Percentiles rank a stretch among this genome's conserved stretches.
Conservation (phyloP, 495 filamentous ascomycete genomes). For the Parathielavia appendiculata region DNA sequence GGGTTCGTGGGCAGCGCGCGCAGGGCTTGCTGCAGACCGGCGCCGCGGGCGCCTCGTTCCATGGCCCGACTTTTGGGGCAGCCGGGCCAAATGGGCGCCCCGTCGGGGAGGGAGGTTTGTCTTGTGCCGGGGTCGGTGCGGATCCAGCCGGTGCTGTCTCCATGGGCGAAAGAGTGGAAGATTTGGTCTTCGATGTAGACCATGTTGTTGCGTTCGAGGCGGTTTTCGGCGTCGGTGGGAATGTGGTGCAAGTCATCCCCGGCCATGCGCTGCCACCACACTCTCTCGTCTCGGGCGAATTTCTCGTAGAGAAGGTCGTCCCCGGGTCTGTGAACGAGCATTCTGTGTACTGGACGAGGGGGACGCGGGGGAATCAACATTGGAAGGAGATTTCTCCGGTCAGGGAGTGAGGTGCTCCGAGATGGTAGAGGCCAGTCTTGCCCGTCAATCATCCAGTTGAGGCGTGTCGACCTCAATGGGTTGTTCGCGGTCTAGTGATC, state of each 20-base stretch:
- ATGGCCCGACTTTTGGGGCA: slow-evolving; percentile 15
- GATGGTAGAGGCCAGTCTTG: slow-evolving; percentile 19
- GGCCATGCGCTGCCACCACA: slow-evolving; percentile 3
- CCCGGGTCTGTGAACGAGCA: slow-evolving; percentile 9
- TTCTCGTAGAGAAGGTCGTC: not conserved
- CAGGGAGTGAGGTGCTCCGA: not conserved
- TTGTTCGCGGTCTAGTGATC: slow-evolving; percentile 10
- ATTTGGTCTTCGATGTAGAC: slow-evolving; percentile 12
- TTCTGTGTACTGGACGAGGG: slow-evolving; percentile 14
- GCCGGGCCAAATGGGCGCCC: not conserved
- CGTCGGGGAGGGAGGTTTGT: slow-evolving; percentile 16
- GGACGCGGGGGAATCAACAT: slow-evolving; percentile 9
- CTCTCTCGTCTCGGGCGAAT: slow-evolving; percentile 4
- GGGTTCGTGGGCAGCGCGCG: slow-evolving; percentile 23
- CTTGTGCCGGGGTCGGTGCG: slow-evolving; percentile 12
- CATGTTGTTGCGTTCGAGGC: slow-evolving; percentile 7
- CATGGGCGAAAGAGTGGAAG: slow-evolving; percentile 6
- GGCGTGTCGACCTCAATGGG: slow-evolving; percentile 20
- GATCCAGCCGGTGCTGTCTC: slow-evolving; percentile 2
- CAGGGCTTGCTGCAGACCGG: slow-evolving; percentile 37
- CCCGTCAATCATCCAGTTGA: slow-evolving; percentile 18
- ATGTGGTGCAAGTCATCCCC: not conserved
- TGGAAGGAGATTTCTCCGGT: slow-evolving; percentile 13
- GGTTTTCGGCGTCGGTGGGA: not conserved
- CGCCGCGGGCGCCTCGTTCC: slow-evolving; percentile 38